phyloP scores from a whole-genome alignment of 2,329 filamentous ascomycete species.

The Cadophora gregata region DNA sequence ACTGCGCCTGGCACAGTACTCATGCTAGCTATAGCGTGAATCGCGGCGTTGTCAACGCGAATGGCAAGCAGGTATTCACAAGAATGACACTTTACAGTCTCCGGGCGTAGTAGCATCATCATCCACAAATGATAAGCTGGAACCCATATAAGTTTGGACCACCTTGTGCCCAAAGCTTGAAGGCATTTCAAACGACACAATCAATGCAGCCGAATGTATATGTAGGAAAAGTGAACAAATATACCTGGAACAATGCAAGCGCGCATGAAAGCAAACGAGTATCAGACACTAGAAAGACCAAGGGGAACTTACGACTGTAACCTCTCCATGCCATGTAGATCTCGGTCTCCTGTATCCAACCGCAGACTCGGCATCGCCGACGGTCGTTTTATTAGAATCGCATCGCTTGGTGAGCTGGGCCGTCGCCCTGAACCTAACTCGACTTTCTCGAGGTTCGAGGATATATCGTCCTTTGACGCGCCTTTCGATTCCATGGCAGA shows the following conservation, averaged over 20 bases:
- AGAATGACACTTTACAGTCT: not conserved
- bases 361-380: constrained; percentile 34
- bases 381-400: constrained; percentile 42
- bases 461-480: not conserved
- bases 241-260: not conserved
- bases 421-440: constrained; percentile 23
- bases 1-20: not conserved
- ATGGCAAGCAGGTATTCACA: not conserved
- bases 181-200: not conserved
- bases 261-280: not conserved
- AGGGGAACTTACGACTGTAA: constrained; percentile 34
- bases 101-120: too few relatives aligned
- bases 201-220: not conserved
- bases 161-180: constrained; percentile 11
- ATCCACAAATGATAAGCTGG: not conserved
- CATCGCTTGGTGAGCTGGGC: constrained; percentile 44
- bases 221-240: not conserved
- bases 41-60: not conserved
- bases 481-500: constrained; percentile 10
- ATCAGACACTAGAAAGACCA: not conserved
- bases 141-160: not conserved
- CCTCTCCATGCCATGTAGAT: constrained; percentile 24
- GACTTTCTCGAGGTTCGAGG: not conserved
- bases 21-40: not conserved
- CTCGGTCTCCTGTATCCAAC: constrained; percentile 33